A percentile compares a stretch with the other conserved stretches of the same genome.
Conservation (phyloP, 2,329 filamentous ascomycete species). For the Cercospora sp. region DNA sequence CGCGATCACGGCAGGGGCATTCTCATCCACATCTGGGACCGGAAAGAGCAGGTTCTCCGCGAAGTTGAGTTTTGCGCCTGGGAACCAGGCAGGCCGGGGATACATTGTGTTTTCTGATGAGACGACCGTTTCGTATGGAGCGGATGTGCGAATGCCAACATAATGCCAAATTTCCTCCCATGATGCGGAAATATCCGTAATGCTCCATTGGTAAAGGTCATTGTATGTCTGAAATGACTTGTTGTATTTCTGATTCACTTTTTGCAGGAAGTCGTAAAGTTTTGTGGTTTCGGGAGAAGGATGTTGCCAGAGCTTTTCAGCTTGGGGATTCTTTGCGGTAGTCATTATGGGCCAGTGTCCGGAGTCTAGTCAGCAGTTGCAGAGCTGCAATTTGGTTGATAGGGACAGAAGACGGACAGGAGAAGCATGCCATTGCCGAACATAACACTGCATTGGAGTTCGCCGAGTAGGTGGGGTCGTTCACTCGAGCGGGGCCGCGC, state of each 20-base stretch:
- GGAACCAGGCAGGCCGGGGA: conserved; percentile 83
- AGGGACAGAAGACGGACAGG: background rate
- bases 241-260: conserved; percentile 66
- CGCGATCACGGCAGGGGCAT: conserved; percentile 71
- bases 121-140: conserved; percentile 65
- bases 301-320: conserved; percentile 41
- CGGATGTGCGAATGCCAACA: conserved; percentile 71
- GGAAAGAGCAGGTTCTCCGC: conserved; percentile 93
- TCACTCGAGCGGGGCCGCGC: conserved; percentile 8
- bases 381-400: background rate
- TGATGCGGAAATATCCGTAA: conserved; percentile 71
- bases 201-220: conserved; percentile 82
- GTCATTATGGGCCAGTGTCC: conserved; percentile 2
- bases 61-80: conserved; percentile 79
- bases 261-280: conserved; percentile 53
- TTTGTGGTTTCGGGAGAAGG: conserved; percentile 44
- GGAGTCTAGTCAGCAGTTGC: background rate
- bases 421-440: background rate
- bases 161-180: conserved; percentile 87
- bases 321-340: background rate
- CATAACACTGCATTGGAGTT: background rate
- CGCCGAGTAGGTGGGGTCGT: conserved; percentile 6
- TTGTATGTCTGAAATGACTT: conserved; percentile 66
- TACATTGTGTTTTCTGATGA: conserved; percentile 71
- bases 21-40: conserved; percentile 56